Percentiles rank a stretch among this genome's conserved stretches.
phyloP scores from a whole-genome alignment of 306 rosid species.

The Cotoneaster glaucophyllus region DNA sequence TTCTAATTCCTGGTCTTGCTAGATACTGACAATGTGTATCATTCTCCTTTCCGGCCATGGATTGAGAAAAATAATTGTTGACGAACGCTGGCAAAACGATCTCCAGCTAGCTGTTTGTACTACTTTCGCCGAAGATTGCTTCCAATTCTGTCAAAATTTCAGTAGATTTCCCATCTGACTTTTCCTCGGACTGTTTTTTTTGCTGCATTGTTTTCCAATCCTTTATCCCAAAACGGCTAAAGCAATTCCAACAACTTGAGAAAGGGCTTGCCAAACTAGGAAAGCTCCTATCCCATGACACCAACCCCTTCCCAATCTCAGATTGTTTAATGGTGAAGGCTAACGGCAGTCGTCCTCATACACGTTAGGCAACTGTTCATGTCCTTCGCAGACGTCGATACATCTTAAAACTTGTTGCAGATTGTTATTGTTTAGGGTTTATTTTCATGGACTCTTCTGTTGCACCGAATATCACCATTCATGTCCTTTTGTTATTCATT shows the following conservation, averaged over 20 bases:
- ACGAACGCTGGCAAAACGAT: neutral
- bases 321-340: neutral
- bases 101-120: neutral
- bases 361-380: neutral
- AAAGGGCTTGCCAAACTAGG: constrained; percentile 1
- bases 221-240: neutral
- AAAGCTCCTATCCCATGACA: neutral
- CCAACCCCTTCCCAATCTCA: neutral
- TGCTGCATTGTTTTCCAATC: neutral
- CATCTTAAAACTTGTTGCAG: neutral
- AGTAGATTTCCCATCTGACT: neutral
- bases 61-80: neutral
- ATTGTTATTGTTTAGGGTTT: neutral
- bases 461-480: neutral
- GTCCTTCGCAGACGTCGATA: neutral
- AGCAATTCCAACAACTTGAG: neutral
- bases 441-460: neutral
- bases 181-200: neutral
- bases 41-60: neutral
- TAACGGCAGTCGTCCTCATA: neutral
- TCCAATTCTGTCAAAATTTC: neutral
- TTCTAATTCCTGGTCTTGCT: neutral
- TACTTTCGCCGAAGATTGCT: neutral
- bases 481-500: neutral
- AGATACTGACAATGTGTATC: neutral